Conservation (phyloP, 1,284 basidiomycete genomes). For the Polyporus tsugae region DNA sequence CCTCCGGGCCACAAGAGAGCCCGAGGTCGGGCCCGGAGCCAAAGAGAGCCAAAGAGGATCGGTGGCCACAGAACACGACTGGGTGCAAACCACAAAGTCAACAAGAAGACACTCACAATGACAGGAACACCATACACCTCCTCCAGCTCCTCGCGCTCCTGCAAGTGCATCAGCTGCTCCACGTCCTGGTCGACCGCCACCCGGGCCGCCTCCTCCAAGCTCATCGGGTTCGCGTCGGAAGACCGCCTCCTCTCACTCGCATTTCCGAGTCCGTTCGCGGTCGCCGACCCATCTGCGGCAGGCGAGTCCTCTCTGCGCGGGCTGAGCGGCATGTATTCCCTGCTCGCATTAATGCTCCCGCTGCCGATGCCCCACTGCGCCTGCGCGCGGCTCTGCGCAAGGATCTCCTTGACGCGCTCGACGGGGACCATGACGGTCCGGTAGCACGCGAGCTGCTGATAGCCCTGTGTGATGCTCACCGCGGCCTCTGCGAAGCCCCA, state of each 20-base stretch:
- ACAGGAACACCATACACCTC: constrained; percentile 77
- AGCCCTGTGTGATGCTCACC: constrained; percentile 72
- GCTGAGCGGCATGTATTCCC: constrained; percentile 39
- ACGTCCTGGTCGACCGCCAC: constrained; percentile 66
- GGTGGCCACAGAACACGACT: neutral
- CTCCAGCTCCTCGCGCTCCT: constrained; percentile 75
- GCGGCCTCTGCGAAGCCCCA: constrained; percentile 73
- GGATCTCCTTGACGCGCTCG: constrained; percentile 46
- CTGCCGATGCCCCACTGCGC: constrained; percentile 26
- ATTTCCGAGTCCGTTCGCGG: constrained; percentile 13
- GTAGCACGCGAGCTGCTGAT: constrained; percentile 70
- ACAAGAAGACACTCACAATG: constrained; percentile 56
- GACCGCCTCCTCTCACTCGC: constrained; percentile 13
- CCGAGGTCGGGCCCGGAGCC: neutral
- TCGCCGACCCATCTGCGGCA: constrained; percentile 5
- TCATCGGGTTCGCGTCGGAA: constrained; percentile 17
- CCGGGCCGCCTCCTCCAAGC: constrained; percentile 40
- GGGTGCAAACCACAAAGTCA: neutral
- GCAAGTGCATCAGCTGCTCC: constrained; percentile 66
- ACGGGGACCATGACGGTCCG: constrained; percentile 66
- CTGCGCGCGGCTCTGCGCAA: constrained; percentile 37
- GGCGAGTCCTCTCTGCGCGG: constrained; percentile 30
- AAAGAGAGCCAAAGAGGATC: neutral
- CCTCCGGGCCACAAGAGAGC: neutral
- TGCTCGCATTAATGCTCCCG: constrained; percentile 27